Percentiles rank a stretch among this genome's conserved stretches.
Evolutionary conservation across 208 protist species (phyloP).

Genomic region (Acanthamoeba culbertsoni): DNA sequence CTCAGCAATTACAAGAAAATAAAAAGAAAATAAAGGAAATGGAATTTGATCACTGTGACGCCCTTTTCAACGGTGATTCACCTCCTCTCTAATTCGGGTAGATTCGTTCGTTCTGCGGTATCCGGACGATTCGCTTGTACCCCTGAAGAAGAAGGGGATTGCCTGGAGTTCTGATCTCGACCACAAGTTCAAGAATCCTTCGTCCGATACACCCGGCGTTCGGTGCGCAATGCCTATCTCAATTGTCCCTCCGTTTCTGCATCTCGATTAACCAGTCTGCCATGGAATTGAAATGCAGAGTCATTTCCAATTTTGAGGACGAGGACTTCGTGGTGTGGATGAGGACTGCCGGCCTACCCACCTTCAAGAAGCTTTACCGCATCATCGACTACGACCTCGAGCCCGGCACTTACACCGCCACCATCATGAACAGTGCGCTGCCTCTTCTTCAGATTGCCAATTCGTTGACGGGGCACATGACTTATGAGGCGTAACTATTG

Average conservation of each 20-base stretch:
- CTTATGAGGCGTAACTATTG: too few species aligned
- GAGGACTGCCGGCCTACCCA: constrained; percentile 92
- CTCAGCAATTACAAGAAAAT: too few species aligned
- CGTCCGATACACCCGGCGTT: constrained; percentile 22
- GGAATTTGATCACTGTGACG: too few species aligned
- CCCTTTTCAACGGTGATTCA: neutral
- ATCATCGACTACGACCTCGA: constrained; percentile 87
- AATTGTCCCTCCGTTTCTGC: neutral
- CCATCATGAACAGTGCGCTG: constrained; percentile 86
- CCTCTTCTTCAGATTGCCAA: neutral
- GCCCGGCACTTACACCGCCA: constrained; percentile 89
- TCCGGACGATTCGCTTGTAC: neutral
- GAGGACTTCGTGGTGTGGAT: constrained; percentile 99
- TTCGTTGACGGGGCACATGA: neutral
- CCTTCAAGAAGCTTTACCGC: constrained; percentile 96
- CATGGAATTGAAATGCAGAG: neutral
- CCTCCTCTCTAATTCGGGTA: neutral
- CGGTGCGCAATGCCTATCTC: neutral
- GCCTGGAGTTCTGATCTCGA: constrained; percentile 91
- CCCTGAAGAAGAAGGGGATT: constrained; percentile 89
- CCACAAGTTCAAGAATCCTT: constrained; percentile 86
- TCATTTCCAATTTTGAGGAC: constrained; percentile 81
- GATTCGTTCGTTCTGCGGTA: constrained; percentile 49
- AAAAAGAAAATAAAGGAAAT: too few species aligned
- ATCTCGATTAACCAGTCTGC: neutral